A percentile compares a stretch with the other conserved stretches of the same genome.
phyloP scores from a whole-genome alignment of 2,329 filamentous ascomycete genomes.

The Aspergillus unguis region DNA sequence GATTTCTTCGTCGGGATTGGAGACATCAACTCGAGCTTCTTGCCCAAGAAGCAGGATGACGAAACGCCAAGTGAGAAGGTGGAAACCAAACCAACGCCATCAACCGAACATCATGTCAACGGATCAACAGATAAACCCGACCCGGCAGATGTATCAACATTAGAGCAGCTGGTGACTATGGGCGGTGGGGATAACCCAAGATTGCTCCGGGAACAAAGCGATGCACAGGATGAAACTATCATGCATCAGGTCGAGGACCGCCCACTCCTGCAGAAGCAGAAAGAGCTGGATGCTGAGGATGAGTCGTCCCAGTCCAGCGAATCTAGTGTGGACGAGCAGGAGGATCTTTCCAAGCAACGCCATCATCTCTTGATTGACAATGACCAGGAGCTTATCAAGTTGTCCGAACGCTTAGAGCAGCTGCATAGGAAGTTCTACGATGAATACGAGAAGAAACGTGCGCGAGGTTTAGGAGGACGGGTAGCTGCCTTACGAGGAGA shows the following conservation, averaged over 20 bases:
- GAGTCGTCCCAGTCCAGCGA: conserved; percentile 58
- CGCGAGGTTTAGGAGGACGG: conserved; percentile 44
- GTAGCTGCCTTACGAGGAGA: conserved; percentile 51
- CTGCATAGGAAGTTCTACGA: conserved; percentile 81
- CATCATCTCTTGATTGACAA: conserved; percentile 85
- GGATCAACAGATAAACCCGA: conserved; percentile 28
- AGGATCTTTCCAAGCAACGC: conserved; percentile 44
- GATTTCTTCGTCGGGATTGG: conserved; percentile 98
- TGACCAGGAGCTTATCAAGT: conserved; percentile 73
- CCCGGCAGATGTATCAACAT: conserved; percentile 50
- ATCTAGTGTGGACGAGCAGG: conserved; percentile 41
- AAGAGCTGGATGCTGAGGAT: conserved; percentile 82
- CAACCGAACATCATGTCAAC: conserved; percentile 31
- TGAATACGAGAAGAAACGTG: conserved; percentile 64
- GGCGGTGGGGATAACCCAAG: conserved; percentile 65
- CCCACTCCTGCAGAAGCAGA: conserved; percentile 86
- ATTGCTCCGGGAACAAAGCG: conserved; percentile 69
- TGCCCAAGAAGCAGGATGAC: conserved; percentile 68
- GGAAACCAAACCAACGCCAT: conserved; percentile 24
- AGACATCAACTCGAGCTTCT: conserved; percentile 96
- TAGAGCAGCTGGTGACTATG: conserved; percentile 77
- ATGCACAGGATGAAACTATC: conserved; percentile 82
- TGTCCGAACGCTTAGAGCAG: conserved; percentile 70
- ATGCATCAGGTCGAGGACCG: conserved; percentile 86
- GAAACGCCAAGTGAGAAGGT: conserved; percentile 46